Percentiles rank a stretch among this genome's conserved stretches.
These are phyloP conservation scores for Trametes cinnabarina DNA, from an alignment of 768 basidiomycete genomes.

Conservation along the genomic window DNA sequence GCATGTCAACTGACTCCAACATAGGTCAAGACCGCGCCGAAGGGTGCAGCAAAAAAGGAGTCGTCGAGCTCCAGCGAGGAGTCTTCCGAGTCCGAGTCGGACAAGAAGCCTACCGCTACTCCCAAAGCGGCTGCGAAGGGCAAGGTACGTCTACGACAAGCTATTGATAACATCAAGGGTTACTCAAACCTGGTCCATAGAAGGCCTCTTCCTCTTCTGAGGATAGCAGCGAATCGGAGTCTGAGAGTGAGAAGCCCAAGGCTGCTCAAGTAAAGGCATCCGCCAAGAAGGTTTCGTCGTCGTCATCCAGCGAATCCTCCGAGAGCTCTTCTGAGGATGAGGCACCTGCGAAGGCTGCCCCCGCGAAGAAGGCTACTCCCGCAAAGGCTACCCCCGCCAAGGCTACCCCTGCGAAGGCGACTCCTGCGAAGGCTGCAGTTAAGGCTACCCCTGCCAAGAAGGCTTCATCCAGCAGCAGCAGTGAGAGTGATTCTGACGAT, in stretches of 20 bases:
- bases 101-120: conserved; percentile 41
- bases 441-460: conserved; percentile 28
- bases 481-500: conserved; percentile 27
- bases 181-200: no score
- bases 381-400: conserved; percentile 28
- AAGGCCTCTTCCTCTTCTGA: conserved; percentile 18
- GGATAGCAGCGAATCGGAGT: conserved; percentile 26
- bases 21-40: conserved; percentile 16
- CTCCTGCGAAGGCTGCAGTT: conserved; percentile 26
- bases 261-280: conserved; percentile 34
- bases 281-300: conserved; percentile 22
- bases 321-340: conserved; percentile 23
- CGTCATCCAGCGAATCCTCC: conserved; percentile 21
- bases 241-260: conserved; percentile 40
- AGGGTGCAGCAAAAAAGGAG: conserved; percentile 5
- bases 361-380: conserved; percentile 23
- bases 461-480: conserved; percentile 23
- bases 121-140: conserved; percentile 42
- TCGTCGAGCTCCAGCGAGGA: conserved; percentile 26
- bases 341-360: conserved; percentile 22
- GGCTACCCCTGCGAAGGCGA: conserved; percentile 23
- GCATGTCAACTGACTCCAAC: background rate
- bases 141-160: conserved; percentile 20
- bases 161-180: no score
- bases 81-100: conserved; percentile 30